Percentiles rank a stretch among this genome's conserved stretches.
Evolutionary conservation across 2,329 filamentous ascomycete species (phyloP).

Genomic region (Cylindrodendrum hubeiense): DNA sequence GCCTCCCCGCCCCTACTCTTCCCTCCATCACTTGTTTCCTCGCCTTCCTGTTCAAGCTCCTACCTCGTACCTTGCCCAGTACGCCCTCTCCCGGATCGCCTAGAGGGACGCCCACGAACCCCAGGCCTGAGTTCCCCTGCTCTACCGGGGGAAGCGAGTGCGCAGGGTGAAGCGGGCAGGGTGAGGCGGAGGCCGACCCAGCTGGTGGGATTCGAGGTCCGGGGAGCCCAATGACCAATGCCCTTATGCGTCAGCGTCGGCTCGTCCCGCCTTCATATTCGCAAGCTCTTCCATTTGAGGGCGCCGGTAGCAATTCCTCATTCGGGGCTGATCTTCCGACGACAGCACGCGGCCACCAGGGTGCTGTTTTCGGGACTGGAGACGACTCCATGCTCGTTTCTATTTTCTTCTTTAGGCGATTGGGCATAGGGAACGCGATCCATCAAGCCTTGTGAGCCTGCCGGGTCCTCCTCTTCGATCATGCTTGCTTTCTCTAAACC

Average conservation of each 20-base stretch:
- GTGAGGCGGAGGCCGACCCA: constrained; percentile 29
- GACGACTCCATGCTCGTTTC: constrained; percentile 27
- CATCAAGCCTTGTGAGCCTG: constrained; percentile 6
- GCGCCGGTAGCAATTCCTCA: constrained; percentile 16
- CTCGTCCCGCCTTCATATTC: constrained; percentile 42
- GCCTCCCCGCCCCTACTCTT: constrained; percentile 9
- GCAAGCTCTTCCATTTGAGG: constrained; percentile 40
- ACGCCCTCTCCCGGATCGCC: constrained; percentile 15
- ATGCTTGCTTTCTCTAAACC: constrained; percentile 12
- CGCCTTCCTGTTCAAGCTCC: constrained; percentile 14
- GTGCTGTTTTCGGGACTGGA: constrained; percentile 34
- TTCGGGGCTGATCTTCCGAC: constrained; percentile 31
- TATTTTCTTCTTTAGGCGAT: constrained; percentile 25
- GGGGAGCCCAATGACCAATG: constrained; percentile 31
- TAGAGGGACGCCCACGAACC: constrained; percentile 8
- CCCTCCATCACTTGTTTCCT: constrained; percentile 13
- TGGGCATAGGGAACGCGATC: constrained; percentile 23
- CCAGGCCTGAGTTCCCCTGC: constrained; percentile 23
- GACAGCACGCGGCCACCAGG: constrained; percentile 25
- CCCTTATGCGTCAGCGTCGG: constrained; percentile 37
- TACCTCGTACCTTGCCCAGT: constrained; percentile 2
- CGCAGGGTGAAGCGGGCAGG: constrained; percentile 14
- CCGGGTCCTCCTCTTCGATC: neutral
- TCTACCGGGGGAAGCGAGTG: constrained; percentile 14
- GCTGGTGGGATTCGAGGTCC: constrained; percentile 34